Evolutionary conservation across 805 yeast genomes (phyloP).

Genomic region (Phaffomyces opuntiae): DNA sequence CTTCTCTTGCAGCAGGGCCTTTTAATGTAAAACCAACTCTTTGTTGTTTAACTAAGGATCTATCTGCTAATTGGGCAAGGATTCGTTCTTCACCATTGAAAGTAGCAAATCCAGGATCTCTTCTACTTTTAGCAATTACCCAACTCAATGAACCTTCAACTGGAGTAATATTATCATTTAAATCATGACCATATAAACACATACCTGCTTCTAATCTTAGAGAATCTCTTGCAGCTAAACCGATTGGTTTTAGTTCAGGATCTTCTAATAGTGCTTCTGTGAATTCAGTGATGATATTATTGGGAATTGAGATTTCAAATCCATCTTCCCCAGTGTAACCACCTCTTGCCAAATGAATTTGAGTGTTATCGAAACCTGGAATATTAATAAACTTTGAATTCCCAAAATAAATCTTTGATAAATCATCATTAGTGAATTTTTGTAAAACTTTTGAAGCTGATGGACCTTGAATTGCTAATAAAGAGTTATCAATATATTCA

Average conservation of each 20-base stretch:
- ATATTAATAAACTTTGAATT: conserved; percentile 30
- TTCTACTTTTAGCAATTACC: conserved; percentile 79
- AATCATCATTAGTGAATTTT: conserved; percentile 51
- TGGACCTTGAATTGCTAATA: conserved; percentile 94
- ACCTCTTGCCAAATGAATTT: conserved; percentile 80
- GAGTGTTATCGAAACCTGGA: conserved; percentile 29
- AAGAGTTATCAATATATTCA: conserved; percentile 57
- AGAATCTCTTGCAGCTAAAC: conserved; percentile 97
- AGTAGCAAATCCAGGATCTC: conserved; percentile 34
- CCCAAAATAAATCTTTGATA: conserved; percentile 69
- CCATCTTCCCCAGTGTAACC: conserved; percentile 99
- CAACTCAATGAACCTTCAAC: conserved; percentile 85
- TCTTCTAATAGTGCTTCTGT: conserved; percentile 50
- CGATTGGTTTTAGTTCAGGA: conserved; percentile 71
- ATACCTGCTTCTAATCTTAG: conserved; percentile 95
- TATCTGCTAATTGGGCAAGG: conserved; percentile 62
- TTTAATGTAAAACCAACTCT: conserved; percentile 67
- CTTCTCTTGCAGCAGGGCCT: conserved; percentile 94
- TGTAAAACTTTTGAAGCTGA: conserved; percentile 61
- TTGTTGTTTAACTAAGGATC: conserved; percentile 43
- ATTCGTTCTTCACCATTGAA: conserved; percentile 79
- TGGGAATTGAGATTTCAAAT: conserved; percentile 80
- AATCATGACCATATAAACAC: conserved; percentile 95
- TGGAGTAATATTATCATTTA: conserved; percentile 74
- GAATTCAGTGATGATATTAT: conserved; percentile 49